These are phyloP conservation scores for Solanum dulcamara DNA, from an alignment of 257 asterid species.

Conservation along the genomic window DNA sequence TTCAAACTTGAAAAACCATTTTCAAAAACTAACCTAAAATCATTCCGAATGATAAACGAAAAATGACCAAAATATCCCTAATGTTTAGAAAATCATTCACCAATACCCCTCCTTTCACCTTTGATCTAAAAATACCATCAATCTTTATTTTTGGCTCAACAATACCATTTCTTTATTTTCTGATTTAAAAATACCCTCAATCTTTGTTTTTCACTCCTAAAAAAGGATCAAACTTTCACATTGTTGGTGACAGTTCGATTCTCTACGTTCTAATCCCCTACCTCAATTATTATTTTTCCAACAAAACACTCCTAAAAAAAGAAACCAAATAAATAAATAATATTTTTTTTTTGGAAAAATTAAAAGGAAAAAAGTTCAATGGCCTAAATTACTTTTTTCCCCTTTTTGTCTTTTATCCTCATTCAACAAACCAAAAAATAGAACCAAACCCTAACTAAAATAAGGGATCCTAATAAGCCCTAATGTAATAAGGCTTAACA, in stretches of 20 bases:
- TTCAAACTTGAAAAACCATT: neutral
- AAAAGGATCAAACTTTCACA: neutral
- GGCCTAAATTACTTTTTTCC: neutral
- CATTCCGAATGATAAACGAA: neutral
- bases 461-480: neutral
- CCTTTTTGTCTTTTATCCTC: neutral
- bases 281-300: too few species aligned
- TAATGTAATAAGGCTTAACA: neutral
- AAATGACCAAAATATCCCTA: neutral
- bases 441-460: neutral
- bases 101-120: neutral
- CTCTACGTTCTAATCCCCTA: neutral
- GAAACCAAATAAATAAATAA: neutral
- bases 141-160: neutral
- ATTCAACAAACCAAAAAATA: neutral
- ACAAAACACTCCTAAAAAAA: too few species aligned
- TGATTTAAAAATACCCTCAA: too few species aligned
- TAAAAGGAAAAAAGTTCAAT: neutral
- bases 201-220: neutral
- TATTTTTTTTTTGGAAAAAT: neutral
- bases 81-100: neutral
- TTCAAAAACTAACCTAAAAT: neutral
- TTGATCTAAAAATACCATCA: neutral
- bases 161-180: neutral
- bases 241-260: fast-evolving